phyloP scores from a whole-genome alignment of 495 filamentous ascomycete species.

The Lasiosphaeriaceae sp. region DNA sequence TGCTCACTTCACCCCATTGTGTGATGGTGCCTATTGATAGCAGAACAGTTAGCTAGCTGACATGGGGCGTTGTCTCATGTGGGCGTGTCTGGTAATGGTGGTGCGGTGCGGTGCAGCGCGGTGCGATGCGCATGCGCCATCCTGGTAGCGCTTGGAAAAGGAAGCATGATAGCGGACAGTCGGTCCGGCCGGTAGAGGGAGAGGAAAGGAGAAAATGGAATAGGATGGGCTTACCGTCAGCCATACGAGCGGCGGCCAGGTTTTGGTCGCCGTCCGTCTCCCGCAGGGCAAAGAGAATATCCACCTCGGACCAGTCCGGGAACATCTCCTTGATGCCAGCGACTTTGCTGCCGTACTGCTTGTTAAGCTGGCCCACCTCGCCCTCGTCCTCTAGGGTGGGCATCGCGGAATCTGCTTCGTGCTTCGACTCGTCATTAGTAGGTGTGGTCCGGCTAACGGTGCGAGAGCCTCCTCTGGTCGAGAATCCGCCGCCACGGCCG shows the following conservation, averaged over 20 bases:
- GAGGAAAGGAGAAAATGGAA: neutral
- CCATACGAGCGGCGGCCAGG: slow-evolving; percentile 80
- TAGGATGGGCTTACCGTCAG: slow-evolving; percentile 76
- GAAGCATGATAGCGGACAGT: neutral
- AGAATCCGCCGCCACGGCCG: slow-evolving; percentile 79
- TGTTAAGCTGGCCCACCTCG: slow-evolving; percentile 88
- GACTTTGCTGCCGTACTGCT: slow-evolving; percentile 72
- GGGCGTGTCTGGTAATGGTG: too few relatives aligned
- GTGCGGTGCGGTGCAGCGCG: neutral
- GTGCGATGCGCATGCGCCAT: neutral
- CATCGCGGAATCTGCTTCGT: slow-evolving; percentile 51
- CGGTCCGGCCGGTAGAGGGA: neutral
- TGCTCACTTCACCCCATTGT: slow-evolving; percentile 94
- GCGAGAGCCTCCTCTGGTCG: slow-evolving; percentile 67
- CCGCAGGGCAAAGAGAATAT: slow-evolving; percentile 84
- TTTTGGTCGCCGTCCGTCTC: slow-evolving; percentile 89
- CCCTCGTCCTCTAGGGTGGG: slow-evolving; percentile 72
- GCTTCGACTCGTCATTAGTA: slow-evolving; percentile 49
- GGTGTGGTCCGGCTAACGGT: slow-evolving; percentile 45
- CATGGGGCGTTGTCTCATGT: neutral
- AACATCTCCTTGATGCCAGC: slow-evolving; percentile 82
- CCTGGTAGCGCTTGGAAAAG: too few relatives aligned
- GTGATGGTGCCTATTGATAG: slow-evolving; percentile 69
- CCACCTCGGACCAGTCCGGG: slow-evolving; percentile 85
- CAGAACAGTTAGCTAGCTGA: slow-evolving; percentile 7